Percentiles rank a stretch among this genome's conserved stretches.
Evolutionary conservation across 257 asterid species (phyloP).

Genomic region (Leptodermis oblonga): DNA sequence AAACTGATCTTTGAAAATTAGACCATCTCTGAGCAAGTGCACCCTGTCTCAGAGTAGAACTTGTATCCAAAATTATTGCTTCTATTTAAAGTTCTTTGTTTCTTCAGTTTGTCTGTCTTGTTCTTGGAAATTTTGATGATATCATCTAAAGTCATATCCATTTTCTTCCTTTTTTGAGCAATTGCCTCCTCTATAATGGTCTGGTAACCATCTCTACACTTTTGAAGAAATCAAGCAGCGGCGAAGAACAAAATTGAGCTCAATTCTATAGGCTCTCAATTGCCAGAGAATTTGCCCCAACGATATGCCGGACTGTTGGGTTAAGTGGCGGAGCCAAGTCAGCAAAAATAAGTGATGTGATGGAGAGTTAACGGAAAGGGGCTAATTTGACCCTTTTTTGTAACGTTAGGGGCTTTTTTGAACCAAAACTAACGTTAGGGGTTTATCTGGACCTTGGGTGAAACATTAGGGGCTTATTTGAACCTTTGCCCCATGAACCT

Average conservation of each 20-base stretch:
- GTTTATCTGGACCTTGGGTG: too few species aligned
- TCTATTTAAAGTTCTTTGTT: slow-evolving; percentile 65
- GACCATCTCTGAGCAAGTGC: slow-evolving; percentile 79
- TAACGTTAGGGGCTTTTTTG: too few species aligned
- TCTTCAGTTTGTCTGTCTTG: slow-evolving; percentile 42
- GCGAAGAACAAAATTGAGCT: background rate
- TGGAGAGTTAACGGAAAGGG: too few species aligned
- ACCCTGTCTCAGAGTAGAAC: slow-evolving; percentile 83
- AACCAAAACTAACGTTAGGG: too few species aligned
- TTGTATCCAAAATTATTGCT: slow-evolving; percentile 50
- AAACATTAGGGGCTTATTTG: too few species aligned
- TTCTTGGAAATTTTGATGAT: slow-evolving; percentile 81
- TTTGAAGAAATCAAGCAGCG: slow-evolving; percentile 6
- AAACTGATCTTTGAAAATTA: slow-evolving; percentile 62
- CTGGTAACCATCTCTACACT: slow-evolving; percentile 73
- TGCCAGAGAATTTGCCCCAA: too few species aligned
- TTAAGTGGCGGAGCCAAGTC: too few species aligned
- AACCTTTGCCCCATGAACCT: too few species aligned
- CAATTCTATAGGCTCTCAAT: slow-evolving; percentile 7
- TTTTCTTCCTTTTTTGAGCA: slow-evolving; percentile 93
- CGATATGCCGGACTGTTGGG: too few species aligned
- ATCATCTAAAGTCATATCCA: slow-evolving; percentile 90
- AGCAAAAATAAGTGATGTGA: too few species aligned
- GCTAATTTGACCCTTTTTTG: too few species aligned
- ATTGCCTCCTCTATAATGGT: slow-evolving; percentile 60